Conservation (phyloP, 805 yeast species). For the Ogataea saltuana region DNA sequence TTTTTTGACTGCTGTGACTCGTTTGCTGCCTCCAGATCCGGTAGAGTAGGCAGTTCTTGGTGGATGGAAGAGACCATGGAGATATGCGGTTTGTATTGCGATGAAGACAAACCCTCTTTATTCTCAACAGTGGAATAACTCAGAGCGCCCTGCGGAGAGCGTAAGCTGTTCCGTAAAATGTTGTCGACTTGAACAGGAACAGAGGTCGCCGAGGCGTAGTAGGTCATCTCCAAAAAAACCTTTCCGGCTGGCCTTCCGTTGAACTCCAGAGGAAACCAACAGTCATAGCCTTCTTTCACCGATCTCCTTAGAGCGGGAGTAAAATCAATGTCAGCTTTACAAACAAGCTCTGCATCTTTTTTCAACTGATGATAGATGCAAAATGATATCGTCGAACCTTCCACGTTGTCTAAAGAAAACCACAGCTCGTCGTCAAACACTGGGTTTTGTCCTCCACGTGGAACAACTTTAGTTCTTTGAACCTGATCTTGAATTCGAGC, state of each 20-base stretch:
- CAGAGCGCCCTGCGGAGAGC: not conserved
- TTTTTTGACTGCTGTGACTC: not conserved
- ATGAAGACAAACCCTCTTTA: not conserved
- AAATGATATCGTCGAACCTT: conserved; percentile 63
- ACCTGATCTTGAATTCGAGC: conserved; percentile 80
- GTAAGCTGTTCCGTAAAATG: conserved; percentile 19
- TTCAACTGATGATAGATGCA: conserved; percentile 85
- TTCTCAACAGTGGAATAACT: not conserved
- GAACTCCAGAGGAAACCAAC: conserved; percentile 74
- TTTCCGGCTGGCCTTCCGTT: conserved; percentile 82
- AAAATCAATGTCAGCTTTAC: conserved; percentile 78
- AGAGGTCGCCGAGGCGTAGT: conserved; percentile 57
- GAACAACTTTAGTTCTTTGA: conserved; percentile 71
- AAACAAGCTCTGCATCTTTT: conserved; percentile 82
- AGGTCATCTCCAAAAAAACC: conserved; percentile 88
- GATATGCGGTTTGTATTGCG: conserved; percentile 12
- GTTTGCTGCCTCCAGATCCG: conserved; percentile 15
- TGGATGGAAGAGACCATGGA: conserved; percentile 16
- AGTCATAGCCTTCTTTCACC: conserved; percentile 75
- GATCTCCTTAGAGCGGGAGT: conserved; percentile 67
- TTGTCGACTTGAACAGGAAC: conserved; percentile 34
- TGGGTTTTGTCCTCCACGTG: conserved; percentile 94
- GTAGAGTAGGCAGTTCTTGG: conserved; percentile 18
- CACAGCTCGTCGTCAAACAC: conserved; percentile 78
- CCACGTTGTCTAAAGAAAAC: conserved; percentile 63